phyloP scores from a whole-genome alignment of 129 eudicot genomes.

The Pulicaria dysenterica region DNA sequence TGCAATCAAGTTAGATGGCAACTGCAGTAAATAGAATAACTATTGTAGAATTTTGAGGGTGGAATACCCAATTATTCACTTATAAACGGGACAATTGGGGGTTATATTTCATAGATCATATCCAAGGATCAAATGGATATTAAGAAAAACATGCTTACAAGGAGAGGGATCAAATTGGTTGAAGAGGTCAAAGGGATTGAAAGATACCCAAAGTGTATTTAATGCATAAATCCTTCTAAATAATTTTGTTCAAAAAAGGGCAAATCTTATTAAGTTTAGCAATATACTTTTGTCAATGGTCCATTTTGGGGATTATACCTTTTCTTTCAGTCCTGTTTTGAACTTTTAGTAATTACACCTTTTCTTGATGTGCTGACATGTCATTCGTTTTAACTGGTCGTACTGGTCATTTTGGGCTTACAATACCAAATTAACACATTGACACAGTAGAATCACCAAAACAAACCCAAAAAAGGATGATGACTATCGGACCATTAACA shows the following conservation, averaged over 20 bases:
- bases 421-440: too few relatives aligned
- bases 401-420: too few relatives aligned
- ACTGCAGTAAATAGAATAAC: neutral
- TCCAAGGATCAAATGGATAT: neutral
- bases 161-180: neutral
- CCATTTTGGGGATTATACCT: too few relatives aligned
- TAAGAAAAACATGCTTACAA: neutral
- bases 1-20: conserved; percentile 27
- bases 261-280: neutral
- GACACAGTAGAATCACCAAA: too few relatives aligned
- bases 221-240: neutral
- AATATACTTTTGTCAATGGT: too few relatives aligned
- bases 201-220: neutral
- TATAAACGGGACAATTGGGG: neutral
- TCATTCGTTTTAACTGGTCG: too few relatives aligned
- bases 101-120: too few relatives aligned
- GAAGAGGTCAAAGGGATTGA: neutral
- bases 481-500: too few relatives aligned
- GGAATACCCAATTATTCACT: neutral
- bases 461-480: too few relatives aligned
- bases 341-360: too few relatives aligned
- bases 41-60: neutral
- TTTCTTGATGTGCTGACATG: too few relatives aligned
- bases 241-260: neutral
- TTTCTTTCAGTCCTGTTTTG: too few relatives aligned